These are phyloP conservation scores for Pisolithus tinctorius DNA, from an alignment of 768 basidiomycete species.

Conservation along the genomic window DNA sequence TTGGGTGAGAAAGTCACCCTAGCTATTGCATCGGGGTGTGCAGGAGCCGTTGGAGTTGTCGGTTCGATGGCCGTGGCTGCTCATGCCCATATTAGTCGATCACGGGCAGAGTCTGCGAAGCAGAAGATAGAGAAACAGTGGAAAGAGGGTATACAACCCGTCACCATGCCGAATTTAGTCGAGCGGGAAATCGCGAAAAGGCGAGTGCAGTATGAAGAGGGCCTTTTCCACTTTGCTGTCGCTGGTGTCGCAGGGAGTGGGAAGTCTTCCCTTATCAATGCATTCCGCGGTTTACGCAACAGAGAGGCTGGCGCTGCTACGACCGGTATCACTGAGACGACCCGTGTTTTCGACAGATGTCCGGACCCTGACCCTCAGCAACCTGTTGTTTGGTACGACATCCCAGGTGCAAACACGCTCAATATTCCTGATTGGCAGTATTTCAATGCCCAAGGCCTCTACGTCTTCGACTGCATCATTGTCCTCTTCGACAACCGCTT, in stretches of 20 bases:
- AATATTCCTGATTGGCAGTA: slow-evolving; percentile 28
- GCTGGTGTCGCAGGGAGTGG: slow-evolving; percentile 28
- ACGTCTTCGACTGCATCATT: slow-evolving; percentile 28
- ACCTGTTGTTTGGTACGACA: slow-evolving; percentile 28
- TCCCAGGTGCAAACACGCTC: slow-evolving; percentile 31
- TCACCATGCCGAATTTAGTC: slow-evolving; percentile 13
- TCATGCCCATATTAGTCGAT: too few relatives aligned
- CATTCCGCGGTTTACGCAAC: slow-evolving; percentile 26
- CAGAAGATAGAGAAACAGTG: slow-evolving; percentile 11
- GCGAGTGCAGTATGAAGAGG: slow-evolving; percentile 16
- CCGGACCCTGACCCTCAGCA: slow-evolving; percentile 11
- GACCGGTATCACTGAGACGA: slow-evolving; percentile 25
- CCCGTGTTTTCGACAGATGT: slow-evolving; percentile 18
- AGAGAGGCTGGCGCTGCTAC: slow-evolving; percentile 17
- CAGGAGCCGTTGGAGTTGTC: too few relatives aligned
- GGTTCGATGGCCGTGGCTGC: too few relatives aligned
- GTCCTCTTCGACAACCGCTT: slow-evolving; percentile 28
- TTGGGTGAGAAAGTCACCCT: too few relatives aligned
- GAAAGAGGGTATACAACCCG: slow-evolving; percentile 19
- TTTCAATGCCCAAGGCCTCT: slow-evolving; percentile 30
- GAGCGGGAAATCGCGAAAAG: slow-evolving; percentile 13
- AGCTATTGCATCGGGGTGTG: too few relatives aligned
- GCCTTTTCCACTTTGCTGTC: slow-evolving; percentile 26
- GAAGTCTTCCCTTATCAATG: slow-evolving; percentile 32
- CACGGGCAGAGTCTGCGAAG: slow-evolving; percentile 4